Evolutionary conservation across 148 eudicot species (phyloP).

Genomic region (Arbutus unedo): DNA sequence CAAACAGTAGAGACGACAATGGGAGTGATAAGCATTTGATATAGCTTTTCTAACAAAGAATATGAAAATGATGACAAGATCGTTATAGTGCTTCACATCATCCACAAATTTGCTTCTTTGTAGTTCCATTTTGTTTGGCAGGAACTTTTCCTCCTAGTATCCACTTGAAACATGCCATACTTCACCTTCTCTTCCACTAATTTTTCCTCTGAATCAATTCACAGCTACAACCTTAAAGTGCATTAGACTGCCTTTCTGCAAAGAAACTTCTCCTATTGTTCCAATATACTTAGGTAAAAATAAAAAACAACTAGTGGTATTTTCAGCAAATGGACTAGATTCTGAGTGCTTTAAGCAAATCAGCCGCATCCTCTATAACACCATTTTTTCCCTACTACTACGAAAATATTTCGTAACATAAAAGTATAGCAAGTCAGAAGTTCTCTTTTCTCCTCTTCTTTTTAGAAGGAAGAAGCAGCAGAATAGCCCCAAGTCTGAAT

Average conservation of each 20-base stretch:
- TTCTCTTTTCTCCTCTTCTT: not conserved
- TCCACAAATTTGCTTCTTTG: constrained; percentile 1
- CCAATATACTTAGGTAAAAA: not conserved
- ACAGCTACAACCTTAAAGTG: not conserved
- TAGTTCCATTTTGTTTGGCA: not conserved
- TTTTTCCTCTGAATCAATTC: constrained; percentile 14
- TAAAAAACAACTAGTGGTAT: not conserved
- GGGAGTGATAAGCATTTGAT: not conserved
- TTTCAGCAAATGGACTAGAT: not conserved
- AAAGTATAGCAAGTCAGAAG: not conserved
- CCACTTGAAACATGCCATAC: constrained; percentile 10
- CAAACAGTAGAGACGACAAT: not conserved
- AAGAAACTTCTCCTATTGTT: constrained; percentile 20
- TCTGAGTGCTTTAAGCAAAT: not conserved
- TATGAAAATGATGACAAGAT: not conserved
- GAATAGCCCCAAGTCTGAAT: not conserved
- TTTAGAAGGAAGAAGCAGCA: not conserved
- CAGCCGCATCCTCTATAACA: not conserved
- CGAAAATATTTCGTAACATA: not conserved
- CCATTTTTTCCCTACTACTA: not conserved
- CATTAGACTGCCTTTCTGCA: constrained; percentile 36
- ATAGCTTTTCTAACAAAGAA: constrained; percentile 5
- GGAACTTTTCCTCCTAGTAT: constrained; percentile 10
- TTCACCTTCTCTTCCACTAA: not conserved
- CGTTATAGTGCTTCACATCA: not conserved